These are phyloP conservation scores for Triticum urartu DNA, from an alignment of 176 grass and related monocot genomes.

Conservation along the genomic window DNA sequence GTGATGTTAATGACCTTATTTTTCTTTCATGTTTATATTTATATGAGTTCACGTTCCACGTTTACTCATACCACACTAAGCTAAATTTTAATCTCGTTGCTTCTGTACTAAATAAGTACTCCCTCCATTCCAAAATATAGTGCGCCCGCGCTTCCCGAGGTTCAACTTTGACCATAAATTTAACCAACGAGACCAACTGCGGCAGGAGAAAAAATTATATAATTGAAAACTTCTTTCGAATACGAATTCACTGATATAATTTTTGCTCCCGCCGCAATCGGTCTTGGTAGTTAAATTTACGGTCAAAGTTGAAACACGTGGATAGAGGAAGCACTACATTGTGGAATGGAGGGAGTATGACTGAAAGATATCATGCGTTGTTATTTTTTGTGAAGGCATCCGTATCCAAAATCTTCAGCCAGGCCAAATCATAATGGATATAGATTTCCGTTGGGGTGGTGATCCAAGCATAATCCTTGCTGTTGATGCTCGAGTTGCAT, in stretches of 20 bases:
- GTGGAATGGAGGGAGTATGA: neutral
- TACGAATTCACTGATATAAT: too few relatives aligned
- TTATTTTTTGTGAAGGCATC: conserved; percentile 67
- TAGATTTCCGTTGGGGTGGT: conserved; percentile 98
- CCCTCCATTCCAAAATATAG: too few relatives aligned
- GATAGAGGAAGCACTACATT: too few relatives aligned
- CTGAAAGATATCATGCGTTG: neutral
- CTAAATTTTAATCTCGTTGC: neutral
- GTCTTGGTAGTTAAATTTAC: too few relatives aligned
- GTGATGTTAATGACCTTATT: neutral
- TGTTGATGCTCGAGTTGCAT: conserved; percentile 90
- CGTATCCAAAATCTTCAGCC: conserved; percentile 87
- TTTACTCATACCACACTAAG: conserved; percentile 20
- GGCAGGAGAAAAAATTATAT: too few relatives aligned
- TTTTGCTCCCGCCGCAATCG: too few relatives aligned
- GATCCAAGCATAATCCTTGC: conserved; percentile 96
- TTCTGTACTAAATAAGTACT: neutral
- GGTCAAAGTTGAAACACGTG: too few relatives aligned
- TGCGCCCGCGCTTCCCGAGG: too few relatives aligned
- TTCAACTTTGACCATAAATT: too few relatives aligned
- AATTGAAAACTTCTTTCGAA: too few relatives aligned
- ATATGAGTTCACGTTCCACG: conserved; percentile 3
- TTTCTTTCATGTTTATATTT: neutral
- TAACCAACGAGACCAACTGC: too few relatives aligned
- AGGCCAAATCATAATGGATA: conserved; percentile 96